phyloP scores from a whole-genome alignment of 306 rosid species.

The Trifolium fragiferum region DNA sequence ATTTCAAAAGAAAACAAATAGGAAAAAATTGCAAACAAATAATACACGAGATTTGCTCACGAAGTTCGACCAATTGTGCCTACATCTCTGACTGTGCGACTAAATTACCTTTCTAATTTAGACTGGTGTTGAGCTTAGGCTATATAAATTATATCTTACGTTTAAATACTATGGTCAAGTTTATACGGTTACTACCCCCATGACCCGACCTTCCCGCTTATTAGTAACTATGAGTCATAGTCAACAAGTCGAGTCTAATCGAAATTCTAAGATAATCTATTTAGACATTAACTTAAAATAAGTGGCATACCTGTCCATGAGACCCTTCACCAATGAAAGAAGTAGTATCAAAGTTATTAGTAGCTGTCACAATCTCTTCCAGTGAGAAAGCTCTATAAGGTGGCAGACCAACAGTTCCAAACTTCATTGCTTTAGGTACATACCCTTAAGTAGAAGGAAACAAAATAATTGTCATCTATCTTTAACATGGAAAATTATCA shows the following conservation, averaged over 20 bases:
- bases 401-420: conserved; percentile 72
- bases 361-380: conserved; percentile 84
- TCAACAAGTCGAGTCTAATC: not conserved
- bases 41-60: not conserved
- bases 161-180: not conserved
- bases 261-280: conserved; percentile 2
- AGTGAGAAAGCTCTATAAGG: conserved; percentile 74
- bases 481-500: conserved; percentile 12
- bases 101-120: not conserved
- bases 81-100: not conserved
- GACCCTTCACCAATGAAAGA: conserved; percentile 82
- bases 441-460: conserved; percentile 58
- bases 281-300: conserved; percentile 18
- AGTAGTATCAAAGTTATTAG: conserved; percentile 71
- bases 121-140: no score
- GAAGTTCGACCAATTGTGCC: not conserved
- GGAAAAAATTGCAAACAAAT: not conserved
- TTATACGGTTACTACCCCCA: not conserved
- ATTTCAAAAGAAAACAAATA: not conserved
- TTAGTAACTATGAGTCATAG: not conserved
- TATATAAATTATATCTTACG: no score
- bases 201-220: not conserved
- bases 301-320: conserved; percentile 72
- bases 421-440: conserved; percentile 69
- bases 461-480: conserved; percentile 23